These are phyloP conservation scores for Fusarium sp. DNA, from an alignment of 2,329 filamentous ascomycete genomes.

Conservation along the genomic window DNA sequence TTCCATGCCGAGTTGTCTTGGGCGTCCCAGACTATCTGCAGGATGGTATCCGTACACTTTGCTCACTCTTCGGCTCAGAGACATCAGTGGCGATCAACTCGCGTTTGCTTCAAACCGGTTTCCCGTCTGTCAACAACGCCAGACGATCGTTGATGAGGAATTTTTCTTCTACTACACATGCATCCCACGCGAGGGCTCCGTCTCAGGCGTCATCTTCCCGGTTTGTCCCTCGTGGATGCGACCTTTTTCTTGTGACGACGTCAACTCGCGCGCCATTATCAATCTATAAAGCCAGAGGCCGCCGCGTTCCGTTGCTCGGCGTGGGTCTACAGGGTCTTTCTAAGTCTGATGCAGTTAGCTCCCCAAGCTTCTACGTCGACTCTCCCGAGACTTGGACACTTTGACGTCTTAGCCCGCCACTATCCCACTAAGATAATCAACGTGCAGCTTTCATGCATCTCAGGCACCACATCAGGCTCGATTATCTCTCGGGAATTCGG, in stretches of 20 bases:
- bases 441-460: conserved; percentile 41
- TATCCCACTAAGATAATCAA: conserved; percentile 44
- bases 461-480: conserved; percentile 31
- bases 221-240: conserved; percentile 37
- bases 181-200: conserved; percentile 13
- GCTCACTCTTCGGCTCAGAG: neutral
- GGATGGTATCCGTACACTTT: too few relatives aligned
- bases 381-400: conserved; percentile 26
- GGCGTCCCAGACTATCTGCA: neutral
- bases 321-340: conserved; percentile 33
- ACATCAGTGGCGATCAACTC: too few relatives aligned
- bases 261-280: conserved; percentile 33
- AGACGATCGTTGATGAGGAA: conserved; percentile 17
- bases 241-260: conserved; percentile 28
- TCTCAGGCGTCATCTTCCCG: conserved; percentile 32
- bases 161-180: conserved; percentile 21
- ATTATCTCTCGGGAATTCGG: conserved; percentile 23
- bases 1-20: neutral
- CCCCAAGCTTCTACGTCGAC: conserved; percentile 16
- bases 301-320: conserved; percentile 39
- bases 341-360: conserved; percentile 40
- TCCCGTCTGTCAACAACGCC: neutral
- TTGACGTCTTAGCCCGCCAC: conserved; percentile 23
- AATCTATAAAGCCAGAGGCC: conserved; percentile 22
- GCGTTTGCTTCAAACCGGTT: neutral